Evolutionary conservation across 371 early-diverging fungal species (phyloP).

Genomic region (Rhizopus delemar): DNA sequence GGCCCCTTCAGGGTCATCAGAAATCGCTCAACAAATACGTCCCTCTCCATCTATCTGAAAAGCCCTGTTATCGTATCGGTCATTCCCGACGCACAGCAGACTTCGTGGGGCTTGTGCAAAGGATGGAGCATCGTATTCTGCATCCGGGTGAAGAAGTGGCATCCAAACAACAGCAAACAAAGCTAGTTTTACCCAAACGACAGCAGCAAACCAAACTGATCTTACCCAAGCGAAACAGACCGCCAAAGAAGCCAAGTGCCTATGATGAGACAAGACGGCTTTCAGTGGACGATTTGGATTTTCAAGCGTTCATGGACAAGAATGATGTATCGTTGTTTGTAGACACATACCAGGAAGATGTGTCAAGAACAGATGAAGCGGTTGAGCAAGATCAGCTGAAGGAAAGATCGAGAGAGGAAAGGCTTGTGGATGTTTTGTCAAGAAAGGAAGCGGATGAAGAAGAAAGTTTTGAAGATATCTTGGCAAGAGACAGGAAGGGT

Average conservation of each 20-base stretch:
- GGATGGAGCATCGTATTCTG: constrained; percentile 42
- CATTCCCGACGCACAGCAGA: constrained; percentile 33
- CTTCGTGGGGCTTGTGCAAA: constrained; percentile 20
- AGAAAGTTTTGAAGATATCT: not conserved
- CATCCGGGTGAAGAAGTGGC: constrained; percentile 13
- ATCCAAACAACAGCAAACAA: not conserved
- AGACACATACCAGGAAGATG: not conserved
- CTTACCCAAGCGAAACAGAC: constrained; percentile 6
- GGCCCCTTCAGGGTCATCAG: constrained; percentile 16
- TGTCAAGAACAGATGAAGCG: not conserved
- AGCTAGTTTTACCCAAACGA: constrained; percentile 11
- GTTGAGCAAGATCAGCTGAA: not conserved
- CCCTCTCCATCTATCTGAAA: constrained; percentile 19
- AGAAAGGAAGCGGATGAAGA: not conserved
- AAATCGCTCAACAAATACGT: constrained; percentile 17
- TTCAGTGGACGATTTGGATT: constrained; percentile 7
- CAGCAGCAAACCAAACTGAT: constrained; percentile 3
- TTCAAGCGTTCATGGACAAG: constrained; percentile 9
- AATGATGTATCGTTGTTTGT: constrained; percentile 8
- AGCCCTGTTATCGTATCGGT: constrained; percentile 15
- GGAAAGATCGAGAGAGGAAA: not conserved
- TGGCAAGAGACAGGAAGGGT: constrained; percentile 1
- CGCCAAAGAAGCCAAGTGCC: not conserved
- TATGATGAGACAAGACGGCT: not conserved
- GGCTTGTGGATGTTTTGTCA: not conserved